A percentile compares a stretch with the other conserved stretches of the same genome.
Conservation (phyloP, 2,329 filamentous ascomycete species). For the Sporothrix brunneoviolacea region DNA sequence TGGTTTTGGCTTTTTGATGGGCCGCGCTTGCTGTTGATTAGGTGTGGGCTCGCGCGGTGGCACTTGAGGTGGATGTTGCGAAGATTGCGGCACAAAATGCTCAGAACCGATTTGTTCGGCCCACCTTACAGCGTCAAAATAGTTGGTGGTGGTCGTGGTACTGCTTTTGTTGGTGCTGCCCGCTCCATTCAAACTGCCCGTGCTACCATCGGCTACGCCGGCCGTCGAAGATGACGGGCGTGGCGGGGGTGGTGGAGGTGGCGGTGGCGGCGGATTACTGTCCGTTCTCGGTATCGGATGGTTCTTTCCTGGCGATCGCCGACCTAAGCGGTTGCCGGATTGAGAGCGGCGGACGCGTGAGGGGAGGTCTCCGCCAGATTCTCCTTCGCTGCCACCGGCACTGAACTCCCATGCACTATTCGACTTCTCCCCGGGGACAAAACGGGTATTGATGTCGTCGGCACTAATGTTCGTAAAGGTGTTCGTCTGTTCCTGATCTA, state of each 20-base stretch:
- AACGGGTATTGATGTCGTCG: conserved; percentile 57
- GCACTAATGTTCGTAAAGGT: conserved; percentile 44
- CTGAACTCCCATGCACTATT: conserved; percentile 44
- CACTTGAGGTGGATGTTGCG: conserved; percentile 21
- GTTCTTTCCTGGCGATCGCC: conserved; percentile 28
- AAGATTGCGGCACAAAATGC: conserved; percentile 44
- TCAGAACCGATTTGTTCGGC: conserved; percentile 46
- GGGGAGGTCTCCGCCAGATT: conserved; percentile 20
- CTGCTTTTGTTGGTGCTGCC: neutral
- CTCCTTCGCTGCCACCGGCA: conserved; percentile 35
- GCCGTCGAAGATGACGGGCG: conserved; percentile 7
- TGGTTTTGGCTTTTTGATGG: conserved; percentile 55
- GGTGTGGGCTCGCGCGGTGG: conserved; percentile 40
- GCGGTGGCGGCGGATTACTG: neutral
- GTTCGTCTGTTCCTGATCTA: conserved; percentile 2
- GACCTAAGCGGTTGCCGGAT: conserved; percentile 34
- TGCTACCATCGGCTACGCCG: conserved; percentile 13
- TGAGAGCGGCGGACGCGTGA: conserved; percentile 31
- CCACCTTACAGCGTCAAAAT: conserved; percentile 49
- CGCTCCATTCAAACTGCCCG: conserved; percentile 7
- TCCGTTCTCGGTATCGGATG: conserved; percentile 6
- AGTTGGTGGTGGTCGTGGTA: conserved; percentile 24
- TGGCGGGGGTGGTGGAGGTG: conserved; percentile 12
- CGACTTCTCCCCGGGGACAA: conserved; percentile 43
- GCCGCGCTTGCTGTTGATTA: conserved; percentile 27